Evolutionary conservation across 1,284 basidiomycete genomes (phyloP).

Genomic region (Albatrellus sp.): DNA sequence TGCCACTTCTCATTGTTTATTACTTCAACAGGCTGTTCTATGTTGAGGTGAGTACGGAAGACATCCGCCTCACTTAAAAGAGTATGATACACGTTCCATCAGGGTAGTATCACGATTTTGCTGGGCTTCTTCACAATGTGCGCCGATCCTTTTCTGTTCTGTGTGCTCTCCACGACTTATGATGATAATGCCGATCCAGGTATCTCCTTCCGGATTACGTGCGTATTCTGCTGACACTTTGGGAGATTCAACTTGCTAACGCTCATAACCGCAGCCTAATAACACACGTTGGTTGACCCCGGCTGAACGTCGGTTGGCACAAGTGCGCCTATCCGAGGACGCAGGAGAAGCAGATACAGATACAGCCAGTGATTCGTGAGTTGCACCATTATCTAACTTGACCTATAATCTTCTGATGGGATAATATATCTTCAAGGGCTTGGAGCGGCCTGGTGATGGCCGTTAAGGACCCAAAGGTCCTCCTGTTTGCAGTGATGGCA

Average conservation of each 20-base stretch:
- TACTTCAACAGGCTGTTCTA: slow-evolving; percentile 37
- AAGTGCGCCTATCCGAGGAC: slow-evolving; percentile 63
- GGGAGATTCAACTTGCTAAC: no score
- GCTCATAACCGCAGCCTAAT: slow-evolving; percentile 28
- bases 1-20: background rate
- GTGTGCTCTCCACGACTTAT: background rate
- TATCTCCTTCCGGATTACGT: slow-evolving; percentile 17
- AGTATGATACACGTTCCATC: background rate
- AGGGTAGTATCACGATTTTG: slow-evolving; percentile 46
- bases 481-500: slow-evolving; percentile 43
- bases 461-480: slow-evolving; percentile 49
- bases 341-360: slow-evolving; percentile 62
- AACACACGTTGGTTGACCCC: slow-evolving; percentile 57
- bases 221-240: slow-evolving; percentile 1
- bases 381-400: slow-evolving; percentile 7
- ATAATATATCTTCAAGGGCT: slow-evolving; percentile 22
- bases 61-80: slow-evolving; percentile 1
- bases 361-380: slow-evolving; percentile 38
- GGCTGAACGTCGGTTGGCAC: slow-evolving; percentile 51
- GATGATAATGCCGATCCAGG: slow-evolving; percentile 3
- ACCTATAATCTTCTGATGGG: background rate
- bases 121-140: slow-evolving; percentile 47
- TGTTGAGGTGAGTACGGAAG: slow-evolving; percentile 33
- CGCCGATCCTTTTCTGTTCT: slow-evolving; percentile 9
- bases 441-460: slow-evolving; percentile 44